phyloP scores from a whole-genome alignment of 306 rosid species.

The Rosa chinensis region DNA sequence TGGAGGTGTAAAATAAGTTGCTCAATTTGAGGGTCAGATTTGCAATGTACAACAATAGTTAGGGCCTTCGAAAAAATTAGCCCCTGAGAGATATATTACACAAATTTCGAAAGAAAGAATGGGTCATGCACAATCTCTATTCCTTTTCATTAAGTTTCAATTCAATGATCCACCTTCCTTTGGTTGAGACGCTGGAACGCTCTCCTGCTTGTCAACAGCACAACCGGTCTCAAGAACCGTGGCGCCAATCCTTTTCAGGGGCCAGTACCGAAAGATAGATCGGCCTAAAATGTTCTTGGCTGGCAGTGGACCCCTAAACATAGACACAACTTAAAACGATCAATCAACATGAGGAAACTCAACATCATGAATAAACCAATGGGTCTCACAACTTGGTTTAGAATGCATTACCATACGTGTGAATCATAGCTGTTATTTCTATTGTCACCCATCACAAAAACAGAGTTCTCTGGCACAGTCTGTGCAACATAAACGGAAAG shows the following conservation, averaged over 20 bases:
- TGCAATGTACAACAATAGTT: constrained; percentile 2
- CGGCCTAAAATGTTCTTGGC: constrained; percentile 92
- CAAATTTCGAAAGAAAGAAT: not conserved
- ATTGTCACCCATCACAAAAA: constrained; percentile 99
- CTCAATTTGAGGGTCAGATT: not conserved
- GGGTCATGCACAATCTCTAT: not conserved
- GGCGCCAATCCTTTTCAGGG: constrained; percentile 74
- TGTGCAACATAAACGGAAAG: constrained; percentile 32
- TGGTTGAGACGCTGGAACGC: constrained; percentile 39
- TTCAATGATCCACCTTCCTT: constrained; percentile 17
- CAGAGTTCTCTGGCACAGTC: constrained; percentile 81
- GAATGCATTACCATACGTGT: constrained; percentile 75
- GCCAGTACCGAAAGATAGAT: constrained; percentile 93
- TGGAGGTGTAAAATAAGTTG: not conserved
- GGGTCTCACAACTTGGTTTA: constrained; percentile 4
- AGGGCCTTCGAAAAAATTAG: constrained; percentile 23
- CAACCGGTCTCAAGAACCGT: constrained; percentile 66
- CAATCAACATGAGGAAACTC: constrained; percentile 13
- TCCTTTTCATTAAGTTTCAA: not conserved
- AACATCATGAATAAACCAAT: not conserved
- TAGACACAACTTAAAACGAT: constrained; percentile 19
- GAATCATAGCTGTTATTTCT: constrained; percentile 98
- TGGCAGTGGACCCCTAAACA: constrained; percentile 88
- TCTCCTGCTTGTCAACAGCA: constrained; percentile 55
- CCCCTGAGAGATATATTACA: constrained; percentile 1